These are phyloP conservation scores for Penicillium digitatum DNA, from an alignment of 2,329 filamentous ascomycete species.

Conservation along the genomic window DNA sequence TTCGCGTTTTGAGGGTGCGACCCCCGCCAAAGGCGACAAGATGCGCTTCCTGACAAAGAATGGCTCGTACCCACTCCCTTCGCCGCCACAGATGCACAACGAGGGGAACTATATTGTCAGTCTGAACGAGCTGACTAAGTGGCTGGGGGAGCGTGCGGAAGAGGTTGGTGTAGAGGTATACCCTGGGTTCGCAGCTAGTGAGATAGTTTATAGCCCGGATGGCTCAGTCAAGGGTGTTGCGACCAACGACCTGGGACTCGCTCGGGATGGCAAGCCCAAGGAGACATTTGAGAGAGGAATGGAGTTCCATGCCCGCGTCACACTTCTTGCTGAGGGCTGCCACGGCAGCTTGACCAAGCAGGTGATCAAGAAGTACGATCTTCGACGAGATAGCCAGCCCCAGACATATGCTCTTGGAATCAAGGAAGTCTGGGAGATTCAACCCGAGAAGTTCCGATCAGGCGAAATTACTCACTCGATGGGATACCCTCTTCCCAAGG, in stretches of 20 bases:
- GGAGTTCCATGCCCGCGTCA: slow-evolving; percentile 93
- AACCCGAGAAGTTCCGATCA: slow-evolving; percentile 85
- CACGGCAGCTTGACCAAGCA: slow-evolving; percentile 95
- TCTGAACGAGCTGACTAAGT: slow-evolving; percentile 90
- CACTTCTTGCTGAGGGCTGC: slow-evolving; percentile 89
- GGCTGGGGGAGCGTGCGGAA: slow-evolving; percentile 94
- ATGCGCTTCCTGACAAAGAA: slow-evolving; percentile 93
- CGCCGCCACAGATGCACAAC: slow-evolving; percentile 96
- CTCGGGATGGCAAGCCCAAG: slow-evolving; percentile 76
- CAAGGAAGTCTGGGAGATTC: slow-evolving; percentile 97
- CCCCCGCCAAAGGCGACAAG: slow-evolving; percentile 74
- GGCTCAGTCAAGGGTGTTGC: slow-evolving; percentile 90
- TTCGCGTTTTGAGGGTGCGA: slow-evolving; percentile 80
- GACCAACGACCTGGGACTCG: slow-evolving; percentile 89
- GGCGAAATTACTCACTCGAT: slow-evolving; percentile 84
- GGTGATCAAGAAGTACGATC: slow-evolving; percentile 87
- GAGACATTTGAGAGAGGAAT: slow-evolving; percentile 92
- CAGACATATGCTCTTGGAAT: slow-evolving; percentile 94
- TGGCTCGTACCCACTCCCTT: slow-evolving; percentile 71
- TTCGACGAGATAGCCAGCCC: slow-evolving; percentile 81
- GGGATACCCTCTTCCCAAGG: slow-evolving; percentile 81
- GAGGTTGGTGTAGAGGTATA: slow-evolving; percentile 95
- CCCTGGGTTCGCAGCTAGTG: slow-evolving; percentile 89
- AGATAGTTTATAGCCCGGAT: slow-evolving; percentile 81
- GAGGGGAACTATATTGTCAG: slow-evolving; percentile 97